Base-by-base conservation (phyloP, 2,329 filamentous ascomycete genomes). In the Talaromyces verruculosus region DNA sequence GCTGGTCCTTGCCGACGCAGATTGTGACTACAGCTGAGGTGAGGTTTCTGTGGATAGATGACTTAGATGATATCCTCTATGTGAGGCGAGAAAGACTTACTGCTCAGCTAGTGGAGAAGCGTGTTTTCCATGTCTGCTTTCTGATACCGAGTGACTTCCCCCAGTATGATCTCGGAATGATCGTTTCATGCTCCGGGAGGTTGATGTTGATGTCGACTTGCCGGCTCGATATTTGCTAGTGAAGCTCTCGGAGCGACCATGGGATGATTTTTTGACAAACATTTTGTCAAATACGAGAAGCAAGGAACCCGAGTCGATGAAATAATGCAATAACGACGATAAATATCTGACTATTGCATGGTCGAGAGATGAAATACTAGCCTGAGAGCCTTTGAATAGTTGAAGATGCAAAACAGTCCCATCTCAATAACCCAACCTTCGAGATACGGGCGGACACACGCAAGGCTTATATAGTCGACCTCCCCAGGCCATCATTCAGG, bases 1-100 rank as follows among this genome's bases (percentile, higher is more conserved):
- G 91, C 77, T 91, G 90, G 75, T 97, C 93, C 72, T 82, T 83
- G 72, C 93, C 93, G 75, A 97, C 89, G 71, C 91, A 89, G 72
- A 97, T 84, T 67, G 93, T 96, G 80, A 96, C 85, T 79, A 97
- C 96, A 75, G 93, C 90, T 71, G 84, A 86, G 72, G 85, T 85
- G 74, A 88, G 82, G 73, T 78, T 76, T 71, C 81, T 83, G 5
- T 30, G 1, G n/a, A 22, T 19, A 22, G 19, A 37, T 39, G 33
- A 10, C 30, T 57, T 39, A 39, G 53, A 57, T 25, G 2, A 22
- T 22, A 1, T 57, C 2, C 7, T 2, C 10, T 6, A 10, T 13
- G n/a, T 25, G 11, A 13, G 37, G 13, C 11, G 5, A 5, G 2
- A 8, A 69, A 28, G 33, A 72, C 75, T 71, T 72, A 80, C 79